Conservation (phyloP, 2,329 filamentous ascomycete species). For the Esteya vermicola region DNA sequence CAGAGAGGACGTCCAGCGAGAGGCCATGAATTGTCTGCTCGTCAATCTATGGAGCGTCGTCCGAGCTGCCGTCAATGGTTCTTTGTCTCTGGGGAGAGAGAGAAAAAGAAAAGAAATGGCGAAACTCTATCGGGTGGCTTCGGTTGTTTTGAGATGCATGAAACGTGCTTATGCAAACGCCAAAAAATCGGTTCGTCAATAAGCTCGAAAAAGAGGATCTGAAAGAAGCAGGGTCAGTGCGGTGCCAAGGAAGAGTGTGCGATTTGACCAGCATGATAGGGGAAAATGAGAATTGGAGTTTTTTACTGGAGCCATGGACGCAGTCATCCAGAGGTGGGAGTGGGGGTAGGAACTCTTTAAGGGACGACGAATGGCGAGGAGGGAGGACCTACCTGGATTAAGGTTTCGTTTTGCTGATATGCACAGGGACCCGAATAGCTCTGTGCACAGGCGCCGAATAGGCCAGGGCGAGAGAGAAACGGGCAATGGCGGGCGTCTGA, state of each 20-base stretch:
- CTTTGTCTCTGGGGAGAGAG: background rate
- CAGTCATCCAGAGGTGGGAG: too few species aligned
- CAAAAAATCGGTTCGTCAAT: background rate
- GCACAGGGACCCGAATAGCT: background rate
- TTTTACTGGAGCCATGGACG: too few species aligned
- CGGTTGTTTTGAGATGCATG: conserved; percentile 9
- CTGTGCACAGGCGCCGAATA: too few species aligned
- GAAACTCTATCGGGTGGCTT: conserved; percentile 3
- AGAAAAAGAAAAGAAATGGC: too few species aligned
- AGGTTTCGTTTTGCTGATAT: conserved; percentile 8
- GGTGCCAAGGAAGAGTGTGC: background rate
- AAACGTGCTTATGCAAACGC: conserved; percentile 15
- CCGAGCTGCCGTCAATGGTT: too few species aligned
- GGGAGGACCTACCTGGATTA: conserved; percentile 7
- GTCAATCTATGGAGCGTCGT: too few species aligned
- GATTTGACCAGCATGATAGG: conserved; percentile 3
- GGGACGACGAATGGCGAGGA: background rate
- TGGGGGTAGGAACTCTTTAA: too few species aligned
- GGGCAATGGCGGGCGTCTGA: too few species aligned
- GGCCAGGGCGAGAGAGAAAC: too few species aligned
- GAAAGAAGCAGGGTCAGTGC: conserved; percentile 7
- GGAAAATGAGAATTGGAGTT: background rate
- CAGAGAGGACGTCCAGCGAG: too few species aligned
- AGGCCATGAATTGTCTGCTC: background rate
- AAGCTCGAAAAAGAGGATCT: too few species aligned